These are phyloP conservation scores for Leccinum pellstonianum DNA, from an alignment of 768 basidiomycete species.

Conservation along the genomic window DNA sequence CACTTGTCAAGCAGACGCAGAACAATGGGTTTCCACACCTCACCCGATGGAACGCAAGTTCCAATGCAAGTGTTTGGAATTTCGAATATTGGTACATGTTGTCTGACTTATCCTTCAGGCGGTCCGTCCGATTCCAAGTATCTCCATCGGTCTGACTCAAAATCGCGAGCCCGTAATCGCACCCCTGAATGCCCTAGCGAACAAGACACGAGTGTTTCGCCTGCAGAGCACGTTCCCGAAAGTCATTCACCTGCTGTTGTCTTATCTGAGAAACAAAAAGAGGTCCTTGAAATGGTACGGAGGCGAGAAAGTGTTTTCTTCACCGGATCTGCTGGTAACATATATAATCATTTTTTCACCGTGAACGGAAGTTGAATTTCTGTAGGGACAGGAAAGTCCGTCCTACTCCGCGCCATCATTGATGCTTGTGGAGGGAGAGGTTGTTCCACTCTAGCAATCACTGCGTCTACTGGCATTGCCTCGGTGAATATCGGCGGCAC, in stretches of 20 bases:
- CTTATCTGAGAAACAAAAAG: slow-evolving; percentile 53
- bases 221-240: neutral
- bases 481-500: slow-evolving; percentile 79
- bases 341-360: neutral
- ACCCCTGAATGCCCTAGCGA: slow-evolving; percentile 1
- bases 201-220: neutral
- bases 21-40: slow-evolving; percentile 43
- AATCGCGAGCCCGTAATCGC: neutral
- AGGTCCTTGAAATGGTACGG: slow-evolving; percentile 52
- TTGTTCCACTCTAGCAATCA: slow-evolving; percentile 56
- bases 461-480: slow-evolving; percentile 79
- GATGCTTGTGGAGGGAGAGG: slow-evolving; percentile 38
- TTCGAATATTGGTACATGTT: neutral
- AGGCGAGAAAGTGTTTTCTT: slow-evolving; percentile 73
- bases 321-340: slow-evolving; percentile 74
- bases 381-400: slow-evolving; percentile 79
- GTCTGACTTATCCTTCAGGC: slow-evolving; percentile 10
- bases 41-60: slow-evolving; percentile 19
- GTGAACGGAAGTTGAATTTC: slow-evolving; percentile 3
- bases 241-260: slow-evolving; percentile 22
- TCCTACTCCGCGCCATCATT: slow-evolving; percentile 77
- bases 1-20: slow-evolving; percentile 41
- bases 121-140: neutral
- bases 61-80: neutral
- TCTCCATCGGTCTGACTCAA: neutral